Evolutionary conservation across 176 grass and related monocot genomes (phyloP).

Genomic region (Juncus inflexus): DNA sequence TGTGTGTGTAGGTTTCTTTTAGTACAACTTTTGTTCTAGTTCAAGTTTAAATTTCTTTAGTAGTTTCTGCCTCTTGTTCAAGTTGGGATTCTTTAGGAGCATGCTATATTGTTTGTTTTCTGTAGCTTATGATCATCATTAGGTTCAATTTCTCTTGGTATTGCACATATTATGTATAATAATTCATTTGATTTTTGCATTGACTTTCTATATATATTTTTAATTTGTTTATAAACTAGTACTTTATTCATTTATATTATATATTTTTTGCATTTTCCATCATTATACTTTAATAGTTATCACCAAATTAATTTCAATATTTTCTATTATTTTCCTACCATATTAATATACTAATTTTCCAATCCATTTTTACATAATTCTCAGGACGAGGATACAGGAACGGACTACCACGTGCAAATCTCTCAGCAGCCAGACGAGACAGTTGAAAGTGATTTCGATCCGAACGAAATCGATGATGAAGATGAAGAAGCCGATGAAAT

Average conservation of each 20-base stretch:
- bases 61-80: no score
- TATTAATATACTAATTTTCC: neutral
- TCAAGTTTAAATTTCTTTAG: no score
- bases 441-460: constrained; percentile 42
- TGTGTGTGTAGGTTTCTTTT: no score
- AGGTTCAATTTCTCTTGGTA: no score
- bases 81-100: no score
- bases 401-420: constrained; percentile 81
- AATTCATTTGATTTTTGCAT: no score
- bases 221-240: no score
- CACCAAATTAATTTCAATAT: neutral
- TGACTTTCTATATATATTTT: no score
- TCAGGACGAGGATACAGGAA: constrained; percentile 64
- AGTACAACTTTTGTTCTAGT: no score
- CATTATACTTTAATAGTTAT: neutral
- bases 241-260: neutral
- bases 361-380: constrained; percentile 3
- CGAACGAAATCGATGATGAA: constrained; percentile 33
- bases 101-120: no score
- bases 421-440: constrained; percentile 37
- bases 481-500: constrained; percentile 58
- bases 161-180: no score
- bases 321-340: neutral
- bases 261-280: neutral
- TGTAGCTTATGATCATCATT: no score